Evolutionary conservation across 352 stramenopile genomes (phyloP).

Genomic region (Plasmopara viticola): DNA sequence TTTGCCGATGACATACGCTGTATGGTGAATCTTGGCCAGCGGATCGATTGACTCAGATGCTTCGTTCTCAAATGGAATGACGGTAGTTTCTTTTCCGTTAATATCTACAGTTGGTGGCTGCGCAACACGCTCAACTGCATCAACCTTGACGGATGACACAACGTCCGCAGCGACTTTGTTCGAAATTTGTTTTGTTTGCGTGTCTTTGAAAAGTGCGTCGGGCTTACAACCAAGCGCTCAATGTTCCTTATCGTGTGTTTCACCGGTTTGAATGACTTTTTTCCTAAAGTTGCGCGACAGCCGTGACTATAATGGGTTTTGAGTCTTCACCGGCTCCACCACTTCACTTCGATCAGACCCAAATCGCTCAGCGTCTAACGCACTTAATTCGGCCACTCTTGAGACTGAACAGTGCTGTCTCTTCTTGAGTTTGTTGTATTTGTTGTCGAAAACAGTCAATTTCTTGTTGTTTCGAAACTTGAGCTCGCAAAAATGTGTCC

Average conservation of each 20-base stretch:
- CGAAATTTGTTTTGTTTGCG: constrained; percentile 10
- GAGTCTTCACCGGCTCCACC: constrained; percentile 1
- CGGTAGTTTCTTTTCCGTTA: no score
- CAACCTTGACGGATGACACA: constrained; percentile 5
- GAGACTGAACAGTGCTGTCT: constrained; percentile 18
- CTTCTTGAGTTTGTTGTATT: constrained; percentile 36
- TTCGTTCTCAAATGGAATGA: constrained; percentile 3
- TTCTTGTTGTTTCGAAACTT: constrained; percentile 57
- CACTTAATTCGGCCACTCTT: constrained; percentile 46
- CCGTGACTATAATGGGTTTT: background rate
- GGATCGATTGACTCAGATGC: constrained; percentile 4
- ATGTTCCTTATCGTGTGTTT: no score
- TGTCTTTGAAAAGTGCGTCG: constrained; percentile 16
- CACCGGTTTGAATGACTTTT: constrained; percentile 56
- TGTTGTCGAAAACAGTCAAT: constrained; percentile 47
- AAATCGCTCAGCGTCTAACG: constrained; percentile 58
- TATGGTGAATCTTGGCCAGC: constrained; percentile 15
- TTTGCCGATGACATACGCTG: constrained; percentile 43
- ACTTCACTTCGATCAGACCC: constrained; percentile 41
- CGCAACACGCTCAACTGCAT: background rate
- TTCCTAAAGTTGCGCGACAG: constrained; percentile 25
- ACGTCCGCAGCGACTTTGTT: constrained; percentile 1
- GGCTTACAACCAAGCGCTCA: no score
- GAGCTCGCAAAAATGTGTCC: constrained; percentile 49
- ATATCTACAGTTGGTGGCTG: background rate